Evolutionary conservation across 768 basidiomycete species (phyloP), one percentile per base, ranked within the genome.

Genomic region (Xerocomus brunneocitrinus): DNA sequence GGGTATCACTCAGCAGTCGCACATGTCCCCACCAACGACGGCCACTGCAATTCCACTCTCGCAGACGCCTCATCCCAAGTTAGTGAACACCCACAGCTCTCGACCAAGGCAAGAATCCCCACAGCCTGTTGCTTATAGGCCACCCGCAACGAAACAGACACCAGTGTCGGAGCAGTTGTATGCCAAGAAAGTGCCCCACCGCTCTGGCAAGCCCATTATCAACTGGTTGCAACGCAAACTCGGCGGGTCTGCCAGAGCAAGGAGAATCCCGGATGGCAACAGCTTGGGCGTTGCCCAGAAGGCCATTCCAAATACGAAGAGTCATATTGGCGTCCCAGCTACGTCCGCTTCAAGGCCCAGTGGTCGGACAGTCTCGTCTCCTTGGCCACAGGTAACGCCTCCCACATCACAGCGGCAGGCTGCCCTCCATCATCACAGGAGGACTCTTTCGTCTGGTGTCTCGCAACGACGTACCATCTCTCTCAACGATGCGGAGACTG

Each of bases 211-310:
- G 66, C 91, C 91, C 8, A 86, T 93, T 61, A 84, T 93, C 62
- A 87, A 89, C 61, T 93, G 91, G 91, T 84, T 93, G 55, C 90
- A 92, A 63, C 83, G 89, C 58, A 93, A 93, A 69, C 76, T 93
- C 13, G 85, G 83, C 34, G 88, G 88, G 25, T 79, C 84, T 22
- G 82, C 76, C 35, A 81, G 79, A 55, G 62, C 74, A 22, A 83
- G 85, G 67, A 77, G 84, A 51, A 70, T 67, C 14, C 69, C 72
- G 9, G 74, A 76, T 44, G 66, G 62, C 45, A 60, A 49, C 34
- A n/a, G 43, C 45, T n/a, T 62, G 49, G 52, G 47, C 25, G 42
- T 54, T 42, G 28, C 47, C 30, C 61, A 58, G 31, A 57, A 58
- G 49, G 13, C 54, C 41, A 27, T 49, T 19, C 45, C 60, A 31